phyloP scores from a whole-genome alignment of 2,329 filamentous ascomycete species.

The Venturiaceae sp. region DNA sequence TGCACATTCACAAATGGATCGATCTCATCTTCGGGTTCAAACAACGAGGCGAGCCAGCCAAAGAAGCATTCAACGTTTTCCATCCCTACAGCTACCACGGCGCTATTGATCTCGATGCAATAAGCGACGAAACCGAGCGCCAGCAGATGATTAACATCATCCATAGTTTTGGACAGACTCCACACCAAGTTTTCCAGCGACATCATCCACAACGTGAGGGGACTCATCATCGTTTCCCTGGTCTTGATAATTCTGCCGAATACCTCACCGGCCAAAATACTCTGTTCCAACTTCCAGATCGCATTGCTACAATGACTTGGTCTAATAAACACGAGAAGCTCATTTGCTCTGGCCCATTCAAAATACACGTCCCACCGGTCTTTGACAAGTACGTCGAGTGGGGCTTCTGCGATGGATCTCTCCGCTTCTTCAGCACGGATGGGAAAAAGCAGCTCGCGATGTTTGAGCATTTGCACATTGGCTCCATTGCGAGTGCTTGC shows the following conservation, averaged over 20 bases:
- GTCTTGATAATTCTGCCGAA: constrained; percentile 70
- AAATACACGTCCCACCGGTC: constrained; percentile 73
- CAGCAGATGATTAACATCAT: constrained; percentile 90
- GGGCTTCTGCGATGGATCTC: constrained; percentile 87
- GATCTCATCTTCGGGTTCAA: constrained; percentile 92
- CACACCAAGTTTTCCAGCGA: constrained; percentile 82
- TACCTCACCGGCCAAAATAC: constrained; percentile 69
- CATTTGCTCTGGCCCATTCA: constrained; percentile 73
- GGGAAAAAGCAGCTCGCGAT: constrained; percentile 75
- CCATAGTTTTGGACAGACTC: constrained; percentile 97
- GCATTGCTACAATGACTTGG: constrained; percentile 69
- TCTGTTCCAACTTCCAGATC: constrained; percentile 65
- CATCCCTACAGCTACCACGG: constrained; percentile 93
- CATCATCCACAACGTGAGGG: constrained; percentile 71
- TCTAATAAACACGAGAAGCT: constrained; percentile 72
- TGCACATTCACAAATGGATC: constrained; percentile 88
- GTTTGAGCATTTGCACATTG: constrained; percentile 89
- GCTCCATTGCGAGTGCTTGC: constrained; percentile 71
- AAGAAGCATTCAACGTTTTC: constrained; percentile 91
- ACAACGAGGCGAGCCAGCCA: constrained; percentile 82
- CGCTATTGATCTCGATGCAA: constrained; percentile 83
- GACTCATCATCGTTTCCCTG: constrained; percentile 50
- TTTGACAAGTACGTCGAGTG: constrained; percentile 93
- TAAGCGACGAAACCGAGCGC: constrained; percentile 78
- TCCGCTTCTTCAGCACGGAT: constrained; percentile 83